Percentiles rank a stretch among this genome's conserved stretches.
Conservation (phyloP, 495 filamentous ascomycete genomes). For the Aspergillus haitiensis region DNA sequence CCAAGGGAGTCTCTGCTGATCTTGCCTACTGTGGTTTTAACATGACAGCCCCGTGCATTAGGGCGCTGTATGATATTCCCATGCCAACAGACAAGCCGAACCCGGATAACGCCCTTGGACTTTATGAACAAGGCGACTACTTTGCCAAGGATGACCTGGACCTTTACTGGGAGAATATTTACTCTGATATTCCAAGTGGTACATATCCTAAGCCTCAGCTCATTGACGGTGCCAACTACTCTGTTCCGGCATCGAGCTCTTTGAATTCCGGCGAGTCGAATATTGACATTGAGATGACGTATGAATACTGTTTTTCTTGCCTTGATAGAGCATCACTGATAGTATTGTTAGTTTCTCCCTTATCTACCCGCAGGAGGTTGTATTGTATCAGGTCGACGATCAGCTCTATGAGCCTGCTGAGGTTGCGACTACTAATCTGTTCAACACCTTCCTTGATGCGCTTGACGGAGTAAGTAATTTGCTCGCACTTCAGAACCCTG, state of each 20-base stretch:
- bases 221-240: constrained; percentile 45
- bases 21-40: constrained; percentile 25
- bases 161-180: constrained; percentile 31
- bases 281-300: constrained; percentile 53
- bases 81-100: constrained; percentile 52
- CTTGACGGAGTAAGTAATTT: constrained; percentile 49
- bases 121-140: constrained; percentile 24
- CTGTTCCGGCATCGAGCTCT: constrained; percentile 28
- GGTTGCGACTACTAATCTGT: constrained; percentile 25
- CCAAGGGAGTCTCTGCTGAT: constrained; percentile 19
- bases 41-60: constrained; percentile 38
- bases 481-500: background rate
- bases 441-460: constrained; percentile 57
- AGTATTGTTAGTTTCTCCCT: constrained; percentile 55
- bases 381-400: constrained; percentile 62
- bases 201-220: constrained; percentile 43
- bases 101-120: constrained; percentile 17
- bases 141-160: constrained; percentile 59
- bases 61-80: constrained; percentile 45
- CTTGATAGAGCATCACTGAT: constrained; percentile 47
- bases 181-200: constrained; percentile 28
- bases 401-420: constrained; percentile 44
- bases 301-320: constrained; percentile 39
- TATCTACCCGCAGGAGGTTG: constrained; percentile 59
- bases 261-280: constrained; percentile 44